These are phyloP conservation scores for Debaryomycetaceae sp. DNA, from an alignment of 1,139 yeast genomes.

Conservation along the genomic window DNA sequence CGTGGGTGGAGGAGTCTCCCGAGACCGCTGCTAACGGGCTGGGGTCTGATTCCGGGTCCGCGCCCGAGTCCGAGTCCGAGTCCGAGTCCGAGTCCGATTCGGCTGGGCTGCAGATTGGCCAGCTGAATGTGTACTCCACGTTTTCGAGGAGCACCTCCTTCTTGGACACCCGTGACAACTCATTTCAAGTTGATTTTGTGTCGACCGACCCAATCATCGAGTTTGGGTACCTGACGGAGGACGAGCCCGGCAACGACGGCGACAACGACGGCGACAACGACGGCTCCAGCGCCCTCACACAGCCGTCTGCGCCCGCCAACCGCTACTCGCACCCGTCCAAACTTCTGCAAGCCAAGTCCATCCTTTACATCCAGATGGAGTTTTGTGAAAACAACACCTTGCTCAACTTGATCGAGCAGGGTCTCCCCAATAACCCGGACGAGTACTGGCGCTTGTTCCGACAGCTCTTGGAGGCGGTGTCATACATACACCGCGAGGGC, in stretches of 20 bases:
- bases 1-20: slow-evolving; percentile 83
- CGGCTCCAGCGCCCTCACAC: too few species aligned
- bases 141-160: slow-evolving; percentile 25
- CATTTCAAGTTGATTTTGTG: slow-evolving; percentile 57
- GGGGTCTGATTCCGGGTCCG: slow-evolving; percentile 4
- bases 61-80: background rate
- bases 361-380: slow-evolving; percentile 90
- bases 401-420: slow-evolving; percentile 75
- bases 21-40: slow-evolving; percentile 12
- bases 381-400: slow-evolving; percentile 94
- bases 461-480: slow-evolving; percentile 85
- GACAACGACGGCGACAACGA: slow-evolving; percentile 11
- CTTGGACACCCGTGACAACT: slow-evolving; percentile 26
- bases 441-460: slow-evolving; percentile 89
- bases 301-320: background rate
- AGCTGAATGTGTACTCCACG: slow-evolving; percentile 1
- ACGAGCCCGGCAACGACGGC: slow-evolving; percentile 17
- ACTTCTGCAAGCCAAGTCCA: slow-evolving; percentile 36
- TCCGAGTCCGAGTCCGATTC: background rate
- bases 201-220: slow-evolving; percentile 61
- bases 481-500: slow-evolving; percentile 90
- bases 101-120: too few species aligned
- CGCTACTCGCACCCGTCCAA: background rate
- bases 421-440: slow-evolving; percentile 64
- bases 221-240: slow-evolving; percentile 46